phyloP scores from a whole-genome alignment of 1,284 basidiomycete genomes.

The Cryptococcus sp. region DNA sequence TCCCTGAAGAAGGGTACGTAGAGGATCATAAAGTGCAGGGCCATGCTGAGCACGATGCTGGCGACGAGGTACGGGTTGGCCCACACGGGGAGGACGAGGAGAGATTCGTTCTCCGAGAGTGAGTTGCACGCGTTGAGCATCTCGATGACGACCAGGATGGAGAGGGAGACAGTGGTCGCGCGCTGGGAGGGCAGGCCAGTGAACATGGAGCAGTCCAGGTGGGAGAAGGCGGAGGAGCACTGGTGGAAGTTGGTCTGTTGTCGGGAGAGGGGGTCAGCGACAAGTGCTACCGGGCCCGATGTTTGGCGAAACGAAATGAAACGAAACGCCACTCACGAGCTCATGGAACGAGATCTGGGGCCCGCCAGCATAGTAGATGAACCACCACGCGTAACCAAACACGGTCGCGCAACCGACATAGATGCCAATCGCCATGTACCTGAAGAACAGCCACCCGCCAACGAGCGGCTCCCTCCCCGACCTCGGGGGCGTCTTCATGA shows the following conservation, averaged over 20 bases:
- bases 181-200: constrained; percentile 73
- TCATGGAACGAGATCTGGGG: constrained; percentile 92
- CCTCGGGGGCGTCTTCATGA: constrained; percentile 90
- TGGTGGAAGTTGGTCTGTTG: constrained; percentile 87
- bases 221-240: constrained; percentile 74
- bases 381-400: constrained; percentile 99
- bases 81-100: constrained; percentile 85
- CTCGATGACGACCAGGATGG: constrained; percentile 69
- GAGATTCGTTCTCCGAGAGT: constrained; percentile 92
- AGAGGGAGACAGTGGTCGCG: constrained; percentile 94
- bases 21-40: constrained; percentile 85
- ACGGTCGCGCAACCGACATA: constrained; percentile 96
- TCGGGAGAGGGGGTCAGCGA: neutral
- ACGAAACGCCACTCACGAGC: constrained; percentile 60
- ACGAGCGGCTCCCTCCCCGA: constrained; percentile 85
- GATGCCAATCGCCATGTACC: constrained; percentile 86
- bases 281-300: neutral
- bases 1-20: constrained; percentile 91
- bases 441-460: constrained; percentile 89
- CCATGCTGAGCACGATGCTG: constrained; percentile 86
- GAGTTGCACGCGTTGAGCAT: constrained; percentile 99
- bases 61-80: constrained; percentile 87
- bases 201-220: constrained; percentile 93
- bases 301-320: neutral
- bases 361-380: constrained; percentile 81